Base-by-base conservation (phyloP, 768 basidiomycete species). In the Suillus sp. region DNA sequence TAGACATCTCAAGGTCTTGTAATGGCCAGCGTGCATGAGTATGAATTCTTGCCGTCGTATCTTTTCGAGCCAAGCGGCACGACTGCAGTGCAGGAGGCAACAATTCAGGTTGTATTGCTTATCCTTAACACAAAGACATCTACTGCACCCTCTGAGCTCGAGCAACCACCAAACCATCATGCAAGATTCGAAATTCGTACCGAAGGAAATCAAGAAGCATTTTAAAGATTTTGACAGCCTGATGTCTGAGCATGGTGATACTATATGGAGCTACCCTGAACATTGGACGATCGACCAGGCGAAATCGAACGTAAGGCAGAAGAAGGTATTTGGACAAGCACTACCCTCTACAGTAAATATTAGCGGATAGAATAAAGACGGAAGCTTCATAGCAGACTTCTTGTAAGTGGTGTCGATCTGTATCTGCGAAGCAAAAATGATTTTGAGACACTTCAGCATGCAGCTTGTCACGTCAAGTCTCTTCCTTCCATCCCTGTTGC, bases 281-380 rank as follows among this genome's bases (percentile, higher is more conserved):
- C 66, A 77, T 47, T 87, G 86, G 86, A 78, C 71, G 4, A 50
- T 81, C 25, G 74, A 84, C 66, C 78, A 43, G 67, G 75, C 38
- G 77, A 80, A 65, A 66, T 86, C 7, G 78, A 80, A n/a, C 71
- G 77, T 18, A 91, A 89, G 71, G 78, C 87, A 30, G 86, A 87
- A 65, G 89, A 92, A 67, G 65, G 92, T 4, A 69, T 77, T 6
- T 92, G 88, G 85, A 73, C 81, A 20, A 80, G 78, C 50, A 75
- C 76, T 0, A 62, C 88, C n/a, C 66, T 87, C 25, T 92, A 86
- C 64, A 86, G 80, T 1, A n/a, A n/a, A n/a, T n/a, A 75, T 86
- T 22, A 82, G 80, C 7, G 88, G 85, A 4, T 85, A 80, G 78
- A 74, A 77, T 40, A 86, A 86, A 70, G 78, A 80, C 30, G 83